Evolutionary conservation across 23 red algal species (phyloP).

Genomic region (Cyanidioschyzon merolae): DNA sequence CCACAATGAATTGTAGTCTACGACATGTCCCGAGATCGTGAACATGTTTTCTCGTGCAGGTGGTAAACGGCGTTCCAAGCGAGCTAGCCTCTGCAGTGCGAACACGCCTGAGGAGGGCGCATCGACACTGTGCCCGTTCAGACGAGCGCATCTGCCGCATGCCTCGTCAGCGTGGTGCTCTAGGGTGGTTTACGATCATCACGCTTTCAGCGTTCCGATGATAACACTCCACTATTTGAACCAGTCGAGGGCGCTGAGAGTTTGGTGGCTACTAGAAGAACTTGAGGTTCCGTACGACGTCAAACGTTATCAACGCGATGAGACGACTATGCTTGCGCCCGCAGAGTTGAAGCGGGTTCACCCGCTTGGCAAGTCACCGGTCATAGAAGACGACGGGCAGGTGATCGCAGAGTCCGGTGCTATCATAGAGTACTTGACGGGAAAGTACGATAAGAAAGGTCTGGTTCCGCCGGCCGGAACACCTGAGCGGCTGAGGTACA

Average conservation of each 20-base stretch:
- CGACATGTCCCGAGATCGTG: too few relatives aligned
- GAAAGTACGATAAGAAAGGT: not conserved
- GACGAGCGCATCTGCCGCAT: too few relatives aligned
- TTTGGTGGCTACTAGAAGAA: constrained; percentile 1
- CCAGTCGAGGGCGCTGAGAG: not conserved
- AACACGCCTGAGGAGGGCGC: too few relatives aligned
- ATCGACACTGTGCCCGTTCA: too few relatives aligned
- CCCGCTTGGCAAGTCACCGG: constrained; percentile 14
- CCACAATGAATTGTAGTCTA: too few relatives aligned
- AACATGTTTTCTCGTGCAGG: too few relatives aligned
- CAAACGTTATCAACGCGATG: not conserved
- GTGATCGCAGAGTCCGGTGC: not conserved
- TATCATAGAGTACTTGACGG: constrained; percentile 1
- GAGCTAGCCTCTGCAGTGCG: too few relatives aligned
- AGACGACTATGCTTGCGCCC: not conserved
- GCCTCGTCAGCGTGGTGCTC: too few relatives aligned
- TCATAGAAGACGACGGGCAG: not conserved
- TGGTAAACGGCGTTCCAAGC: too few relatives aligned
- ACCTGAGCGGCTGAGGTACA: not conserved
- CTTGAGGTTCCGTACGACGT: not conserved
- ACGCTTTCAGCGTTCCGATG: too few relatives aligned
- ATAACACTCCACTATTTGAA: not conserved
- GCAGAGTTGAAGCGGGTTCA: not conserved
- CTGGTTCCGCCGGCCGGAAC: not conserved
- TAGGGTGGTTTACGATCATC: too few relatives aligned